Percentiles rank a stretch among this genome's conserved stretches.
Evolutionary conservation across 306 rosid genomes (phyloP).

Genomic region (Chamaecrista fasciculata): DNA sequence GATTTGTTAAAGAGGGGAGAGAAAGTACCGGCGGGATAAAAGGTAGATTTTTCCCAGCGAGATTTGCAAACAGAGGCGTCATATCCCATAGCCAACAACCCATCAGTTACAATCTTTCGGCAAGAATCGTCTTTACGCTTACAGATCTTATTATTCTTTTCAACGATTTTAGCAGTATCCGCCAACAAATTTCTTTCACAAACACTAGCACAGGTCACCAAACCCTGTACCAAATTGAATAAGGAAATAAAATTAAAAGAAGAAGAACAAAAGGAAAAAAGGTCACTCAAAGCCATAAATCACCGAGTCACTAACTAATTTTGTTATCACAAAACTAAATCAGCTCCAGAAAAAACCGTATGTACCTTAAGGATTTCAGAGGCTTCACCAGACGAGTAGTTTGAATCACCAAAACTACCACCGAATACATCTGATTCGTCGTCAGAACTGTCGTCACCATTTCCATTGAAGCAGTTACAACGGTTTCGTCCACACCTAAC

Average conservation of each 20-base stretch:
- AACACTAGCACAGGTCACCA: slow-evolving; percentile 61
- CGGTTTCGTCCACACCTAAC: slow-evolving; percentile 57
- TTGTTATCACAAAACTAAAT: not conserved
- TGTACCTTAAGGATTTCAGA: slow-evolving; percentile 72
- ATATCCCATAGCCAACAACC: slow-evolving; percentile 62
- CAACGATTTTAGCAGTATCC: slow-evolving; percentile 68
- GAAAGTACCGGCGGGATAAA: slow-evolving; percentile 65
- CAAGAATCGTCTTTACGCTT: slow-evolving; percentile 64
- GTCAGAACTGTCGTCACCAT: slow-evolving; percentile 49
- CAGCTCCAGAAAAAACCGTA: not conserved
- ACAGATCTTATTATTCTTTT: slow-evolving; percentile 69
- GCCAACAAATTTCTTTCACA: slow-evolving; percentile 72
- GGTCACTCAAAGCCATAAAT: not conserved
- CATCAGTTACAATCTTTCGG: slow-evolving; percentile 50
- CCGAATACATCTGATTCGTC: slow-evolving; percentile 44
- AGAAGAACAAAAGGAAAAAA: too few species aligned
- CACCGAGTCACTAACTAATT: not conserved
- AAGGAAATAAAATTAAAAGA: not conserved
- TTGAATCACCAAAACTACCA: slow-evolving; percentile 45
- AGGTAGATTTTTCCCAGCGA: slow-evolving; percentile 79
- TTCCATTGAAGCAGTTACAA: slow-evolving; percentile 58
- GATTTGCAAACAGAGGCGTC: slow-evolving; percentile 81
- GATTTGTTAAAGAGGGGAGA: not conserved
- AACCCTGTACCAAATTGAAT: slow-evolving; percentile 41
- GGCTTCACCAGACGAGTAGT: slow-evolving; percentile 42